Percentiles rank a stretch among this genome's conserved stretches.
Evolutionary conservation across 768 basidiomycete genomes (phyloP).

Genomic region (Agaricus blazei): DNA sequence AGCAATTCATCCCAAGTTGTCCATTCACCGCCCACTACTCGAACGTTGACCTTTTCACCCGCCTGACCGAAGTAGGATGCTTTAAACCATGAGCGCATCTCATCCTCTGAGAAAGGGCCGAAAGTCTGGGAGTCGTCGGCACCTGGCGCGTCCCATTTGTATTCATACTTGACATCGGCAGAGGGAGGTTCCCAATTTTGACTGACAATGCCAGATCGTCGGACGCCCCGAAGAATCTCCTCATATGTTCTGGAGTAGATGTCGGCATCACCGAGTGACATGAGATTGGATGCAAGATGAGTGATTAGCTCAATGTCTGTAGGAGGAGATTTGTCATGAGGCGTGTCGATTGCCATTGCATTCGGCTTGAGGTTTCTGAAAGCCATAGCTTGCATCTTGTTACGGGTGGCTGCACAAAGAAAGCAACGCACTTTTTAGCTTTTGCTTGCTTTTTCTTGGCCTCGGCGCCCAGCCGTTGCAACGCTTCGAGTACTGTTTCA

Average conservation of each 20-base stretch:
- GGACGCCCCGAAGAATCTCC: slow-evolving; percentile 72
- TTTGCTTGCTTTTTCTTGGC: slow-evolving; percentile 47
- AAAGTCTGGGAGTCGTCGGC: slow-evolving; percentile 49
- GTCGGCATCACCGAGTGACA: slow-evolving; percentile 82
- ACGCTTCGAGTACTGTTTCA: slow-evolving; percentile 85
- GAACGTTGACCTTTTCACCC: slow-evolving; percentile 77
- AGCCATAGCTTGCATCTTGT: slow-evolving; percentile 12
- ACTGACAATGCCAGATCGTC: slow-evolving; percentile 66
- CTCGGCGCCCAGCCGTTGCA: slow-evolving; percentile 76
- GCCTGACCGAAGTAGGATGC: slow-evolving; percentile 75
- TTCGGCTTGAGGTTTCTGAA: slow-evolving; percentile 24
- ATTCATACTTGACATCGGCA: slow-evolving; percentile 74
- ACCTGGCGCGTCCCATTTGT: slow-evolving; percentile 66
- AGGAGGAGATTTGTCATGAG: slow-evolving; percentile 19
- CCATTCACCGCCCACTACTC: slow-evolving; percentile 68
- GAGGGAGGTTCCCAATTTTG: slow-evolving; percentile 71
- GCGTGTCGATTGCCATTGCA: slow-evolving; percentile 43
- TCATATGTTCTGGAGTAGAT: slow-evolving; percentile 86
- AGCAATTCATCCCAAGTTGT: slow-evolving; percentile 65
- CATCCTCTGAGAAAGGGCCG: slow-evolving; percentile 78
- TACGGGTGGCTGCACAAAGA: not conserved
- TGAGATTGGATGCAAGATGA: slow-evolving; percentile 80
- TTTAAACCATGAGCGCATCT: slow-evolving; percentile 75
- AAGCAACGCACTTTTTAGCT: slow-evolving; percentile 24
- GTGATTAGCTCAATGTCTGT: slow-evolving; percentile 76